Evolutionary conservation across 1,284 basidiomycete species (phyloP).

Genomic region (Irpex sp.): DNA sequence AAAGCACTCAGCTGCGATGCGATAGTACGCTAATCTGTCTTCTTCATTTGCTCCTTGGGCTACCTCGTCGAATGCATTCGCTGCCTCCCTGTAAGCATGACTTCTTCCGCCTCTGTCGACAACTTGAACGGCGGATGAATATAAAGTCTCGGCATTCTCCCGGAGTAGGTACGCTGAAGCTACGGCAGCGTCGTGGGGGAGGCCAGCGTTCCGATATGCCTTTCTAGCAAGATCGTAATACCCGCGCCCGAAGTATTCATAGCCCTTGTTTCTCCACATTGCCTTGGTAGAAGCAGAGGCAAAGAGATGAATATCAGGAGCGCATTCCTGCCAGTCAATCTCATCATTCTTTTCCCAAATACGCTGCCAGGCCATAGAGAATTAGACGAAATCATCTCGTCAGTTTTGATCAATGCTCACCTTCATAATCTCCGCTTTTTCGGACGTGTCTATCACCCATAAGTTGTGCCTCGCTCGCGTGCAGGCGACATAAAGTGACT

Average conservation of each 20-base stretch:
- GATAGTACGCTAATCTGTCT: constrained; percentile 33
- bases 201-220: constrained; percentile 53
- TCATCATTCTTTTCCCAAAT: constrained; percentile 43
- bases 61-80: constrained; percentile 42
- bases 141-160: constrained; percentile 27
- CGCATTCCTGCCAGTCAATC: constrained; percentile 38
- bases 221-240: constrained; percentile 59
- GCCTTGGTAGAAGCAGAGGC: constrained; percentile 42
- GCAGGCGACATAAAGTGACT: constrained; percentile 66
- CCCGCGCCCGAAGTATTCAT: constrained; percentile 47
- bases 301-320: constrained; percentile 35
- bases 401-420: constrained; percentile 30
- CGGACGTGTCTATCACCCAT: constrained; percentile 63
- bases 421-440: constrained; percentile 52
- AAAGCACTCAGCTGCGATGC: constrained; percentile 50
- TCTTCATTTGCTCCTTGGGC: constrained; percentile 29
- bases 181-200: constrained; percentile 40
- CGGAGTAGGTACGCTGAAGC: constrained; percentile 42
- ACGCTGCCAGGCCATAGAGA: constrained; percentile 24
- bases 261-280: constrained; percentile 56
- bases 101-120: constrained; percentile 31
- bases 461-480: constrained; percentile 64
- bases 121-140: neutral
- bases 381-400: neutral
- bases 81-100: constrained; percentile 31